phyloP scores from a whole-genome alignment of 495 filamentous ascomycete genomes.

The Tuber umbilicatum region DNA sequence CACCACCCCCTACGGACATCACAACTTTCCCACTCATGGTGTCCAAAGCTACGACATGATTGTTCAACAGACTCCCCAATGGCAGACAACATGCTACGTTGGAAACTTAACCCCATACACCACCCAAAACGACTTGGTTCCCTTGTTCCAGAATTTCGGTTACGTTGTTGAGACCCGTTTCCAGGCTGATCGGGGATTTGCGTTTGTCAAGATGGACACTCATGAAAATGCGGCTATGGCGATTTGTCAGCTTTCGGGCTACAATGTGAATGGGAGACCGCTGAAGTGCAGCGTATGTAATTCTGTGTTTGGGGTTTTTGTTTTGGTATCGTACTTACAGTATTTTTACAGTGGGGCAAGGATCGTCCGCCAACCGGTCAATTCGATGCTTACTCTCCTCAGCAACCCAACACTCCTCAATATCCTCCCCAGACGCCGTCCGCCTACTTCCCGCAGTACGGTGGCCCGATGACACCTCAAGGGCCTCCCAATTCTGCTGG shows the following conservation, averaged over 20 bases:
- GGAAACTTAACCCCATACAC: constrained; percentile 98
- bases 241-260: constrained; percentile 93
- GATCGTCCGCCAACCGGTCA: constrained; percentile 87
- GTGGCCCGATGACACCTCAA: constrained; percentile 69
- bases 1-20: constrained; percentile 90
- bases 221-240: constrained; percentile 98
- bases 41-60: constrained; percentile 98
- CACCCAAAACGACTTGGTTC: constrained; percentile 87
- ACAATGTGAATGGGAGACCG: constrained; percentile 94
- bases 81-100: constrained; percentile 99
- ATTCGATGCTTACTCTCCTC: constrained; percentile 75
- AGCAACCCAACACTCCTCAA: constrained; percentile 63
- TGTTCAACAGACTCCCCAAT: constrained; percentile 88
- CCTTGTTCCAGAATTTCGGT: constrained; percentile 96
- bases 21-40: constrained; percentile 95
- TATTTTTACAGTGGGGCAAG: constrained; percentile 77
- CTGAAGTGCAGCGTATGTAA: constrained; percentile 93
- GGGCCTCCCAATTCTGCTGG: constrained; percentile 46
- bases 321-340: constrained; percentile 37
- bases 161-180: constrained; percentile 96
- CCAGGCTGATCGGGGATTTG: constrained; percentile 95
- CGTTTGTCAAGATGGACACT: constrained; percentile 98
- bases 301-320: constrained; percentile 9
- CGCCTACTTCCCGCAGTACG: constrained; percentile 92
- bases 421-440: constrained; percentile 64